Percentiles rank a stretch among this genome's conserved stretches.
Evolutionary conservation across 768 basidiomycete genomes (phyloP).

Genomic region (Mycena polygramma): DNA sequence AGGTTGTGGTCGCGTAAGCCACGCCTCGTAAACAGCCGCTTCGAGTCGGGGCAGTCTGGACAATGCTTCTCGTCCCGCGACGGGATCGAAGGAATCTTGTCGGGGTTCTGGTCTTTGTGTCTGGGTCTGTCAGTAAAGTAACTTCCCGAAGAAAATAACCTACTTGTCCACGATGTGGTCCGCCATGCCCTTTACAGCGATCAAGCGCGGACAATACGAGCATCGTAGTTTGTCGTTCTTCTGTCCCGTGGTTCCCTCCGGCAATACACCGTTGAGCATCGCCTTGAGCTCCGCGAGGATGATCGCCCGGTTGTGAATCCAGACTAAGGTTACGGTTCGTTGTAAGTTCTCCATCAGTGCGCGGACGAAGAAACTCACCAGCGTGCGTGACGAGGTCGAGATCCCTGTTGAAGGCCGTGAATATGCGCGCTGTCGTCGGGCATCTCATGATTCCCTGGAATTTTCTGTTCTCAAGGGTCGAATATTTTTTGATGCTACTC

Average conservation of each 20-base stretch:
- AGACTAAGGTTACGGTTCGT: conserved; percentile 8
- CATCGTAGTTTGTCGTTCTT: conserved; percentile 16
- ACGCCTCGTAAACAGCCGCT: not conserved
- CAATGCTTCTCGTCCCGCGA: not conserved
- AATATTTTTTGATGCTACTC: no score
- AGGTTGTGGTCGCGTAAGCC: conserved; percentile 18
- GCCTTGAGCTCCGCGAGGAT: conserved; percentile 6
- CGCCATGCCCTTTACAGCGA: not conserved
- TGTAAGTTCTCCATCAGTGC: no score
- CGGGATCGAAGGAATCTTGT: not conserved
- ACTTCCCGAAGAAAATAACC: not conserved
- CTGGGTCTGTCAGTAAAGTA: not conserved
- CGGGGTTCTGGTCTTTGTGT: conserved; percentile 14
- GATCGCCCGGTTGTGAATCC: conserved; percentile 6
- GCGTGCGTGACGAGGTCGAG: no score
- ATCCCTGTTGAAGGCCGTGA: no score
- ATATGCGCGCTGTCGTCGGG: no score
- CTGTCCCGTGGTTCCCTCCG: not conserved
- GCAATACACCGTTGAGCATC: conserved; percentile 1
- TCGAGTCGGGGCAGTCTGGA: conserved; percentile 10
- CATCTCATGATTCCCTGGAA: no score
- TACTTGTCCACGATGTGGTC: conserved; percentile 23
- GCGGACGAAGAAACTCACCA: no score
- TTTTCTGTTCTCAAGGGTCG: no score
- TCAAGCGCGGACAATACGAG: conserved; percentile 12